These are phyloP conservation scores for Fusarium metavorans DNA, from an alignment of 2,329 filamentous ascomycete species.

Conservation along the genomic window DNA sequence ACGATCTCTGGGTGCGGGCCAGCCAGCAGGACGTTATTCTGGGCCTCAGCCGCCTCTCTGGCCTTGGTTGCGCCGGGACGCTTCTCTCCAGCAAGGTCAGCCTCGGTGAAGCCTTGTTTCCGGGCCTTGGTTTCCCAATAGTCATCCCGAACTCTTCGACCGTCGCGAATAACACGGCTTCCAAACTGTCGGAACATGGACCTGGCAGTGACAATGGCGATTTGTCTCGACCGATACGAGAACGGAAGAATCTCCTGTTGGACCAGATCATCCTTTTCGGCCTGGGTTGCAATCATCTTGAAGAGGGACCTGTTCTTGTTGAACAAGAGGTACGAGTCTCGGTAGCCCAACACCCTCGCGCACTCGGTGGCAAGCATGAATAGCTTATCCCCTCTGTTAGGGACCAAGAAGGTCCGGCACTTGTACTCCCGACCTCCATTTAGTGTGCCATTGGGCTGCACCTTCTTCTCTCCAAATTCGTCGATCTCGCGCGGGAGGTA, in stretches of 20 bases:
- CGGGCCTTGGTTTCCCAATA: slow-evolving; percentile 98
- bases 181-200: slow-evolving; percentile 99
- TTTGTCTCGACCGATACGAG: slow-evolving; percentile 97
- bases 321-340: slow-evolving; percentile 97
- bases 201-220: slow-evolving; percentile 95
- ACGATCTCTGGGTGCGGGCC: slow-evolving; percentile 87
- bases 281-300: slow-evolving; percentile 97
- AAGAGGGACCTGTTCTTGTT: slow-evolving; percentile 97
- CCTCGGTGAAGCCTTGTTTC: slow-evolving; percentile 98
- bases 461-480: slow-evolving; percentile 94
- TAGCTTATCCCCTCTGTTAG: slow-evolving; percentile 89
- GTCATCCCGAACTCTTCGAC: slow-evolving; percentile 92
- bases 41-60: slow-evolving; percentile 81
- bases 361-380: slow-evolving; percentile 99
- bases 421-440: slow-evolving; percentile 88
- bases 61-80: slow-evolving; percentile 91
- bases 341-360: slow-evolving; percentile 90
- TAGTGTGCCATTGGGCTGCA: slow-evolving; percentile 83
- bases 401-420: slow-evolving; percentile 93
- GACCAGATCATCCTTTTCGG: slow-evolving; percentile 97
- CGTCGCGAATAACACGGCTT: slow-evolving; percentile 90
- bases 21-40: slow-evolving; percentile 69
- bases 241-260: slow-evolving; percentile 95
- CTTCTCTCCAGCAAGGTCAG: slow-evolving; percentile 95
- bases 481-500: slow-evolving; percentile 95